phyloP scores from a whole-genome alignment of 2,329 filamentous ascomycete genomes.

The Sclerotiophoma versabilis region DNA sequence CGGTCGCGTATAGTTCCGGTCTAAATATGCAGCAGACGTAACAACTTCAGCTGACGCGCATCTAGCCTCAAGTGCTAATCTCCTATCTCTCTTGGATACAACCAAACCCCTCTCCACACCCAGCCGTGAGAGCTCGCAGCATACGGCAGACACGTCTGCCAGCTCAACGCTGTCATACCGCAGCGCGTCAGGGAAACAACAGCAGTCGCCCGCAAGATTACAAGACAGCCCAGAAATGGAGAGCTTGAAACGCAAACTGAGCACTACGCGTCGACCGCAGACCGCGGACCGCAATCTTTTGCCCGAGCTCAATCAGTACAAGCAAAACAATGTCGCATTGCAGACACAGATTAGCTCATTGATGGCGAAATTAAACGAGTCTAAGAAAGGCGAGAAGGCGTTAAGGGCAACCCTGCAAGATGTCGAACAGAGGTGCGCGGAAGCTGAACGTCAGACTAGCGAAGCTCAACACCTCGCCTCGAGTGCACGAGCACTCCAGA shows the following conservation, averaged over 20 bases:
- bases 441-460: conserved; percentile 38
- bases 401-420: conserved; percentile 41
- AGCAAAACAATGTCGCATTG: conserved; percentile 45
- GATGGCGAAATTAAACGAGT: conserved; percentile 50
- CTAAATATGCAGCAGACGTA: conserved; percentile 20
- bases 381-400: conserved; percentile 45
- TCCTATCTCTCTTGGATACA: conserved; percentile 36
- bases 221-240: conserved; percentile 45
- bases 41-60: conserved; percentile 21
- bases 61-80: conserved; percentile 40
- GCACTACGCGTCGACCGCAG: conserved; percentile 42
- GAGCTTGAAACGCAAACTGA: conserved; percentile 49
- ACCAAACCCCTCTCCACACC: conserved; percentile 31
- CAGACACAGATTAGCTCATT: conserved; percentile 48
- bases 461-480: conserved; percentile 37
- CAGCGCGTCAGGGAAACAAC: conserved; percentile 35
- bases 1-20: conserved; percentile 9
- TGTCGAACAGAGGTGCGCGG: conserved; percentile 41
- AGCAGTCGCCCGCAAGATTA: conserved; percentile 28
- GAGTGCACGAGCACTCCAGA: conserved; percentile 42
- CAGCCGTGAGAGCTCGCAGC: conserved; percentile 26
- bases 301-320: conserved; percentile 49
- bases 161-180: conserved; percentile 31
- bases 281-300: conserved; percentile 44
- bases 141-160: conserved; percentile 29